These are phyloP conservation scores for Ustilago curta DNA, from an alignment of 1,284 basidiomycete species.

Conservation along the genomic window DNA sequence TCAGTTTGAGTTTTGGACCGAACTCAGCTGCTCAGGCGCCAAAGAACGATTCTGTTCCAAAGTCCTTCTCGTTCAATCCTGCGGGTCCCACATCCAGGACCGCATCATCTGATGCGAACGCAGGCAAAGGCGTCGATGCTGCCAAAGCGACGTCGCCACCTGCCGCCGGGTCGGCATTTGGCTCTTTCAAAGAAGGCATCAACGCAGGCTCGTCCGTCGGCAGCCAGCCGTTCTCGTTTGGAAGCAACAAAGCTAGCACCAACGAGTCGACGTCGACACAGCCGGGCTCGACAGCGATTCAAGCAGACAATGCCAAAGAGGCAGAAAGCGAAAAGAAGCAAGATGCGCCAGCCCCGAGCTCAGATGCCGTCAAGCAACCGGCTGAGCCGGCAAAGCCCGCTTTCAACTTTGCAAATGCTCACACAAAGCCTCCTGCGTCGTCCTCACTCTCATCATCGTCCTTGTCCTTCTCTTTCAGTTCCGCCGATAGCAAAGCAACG, in stretches of 20 bases:
- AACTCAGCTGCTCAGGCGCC: slow-evolving; percentile 21
- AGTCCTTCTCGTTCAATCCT: slow-evolving; percentile 33
- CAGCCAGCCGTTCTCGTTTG: slow-evolving; percentile 41
- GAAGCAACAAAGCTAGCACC: slow-evolving; percentile 17
- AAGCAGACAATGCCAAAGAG: slow-evolving; percentile 9
- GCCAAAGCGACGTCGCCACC: slow-evolving; percentile 29
- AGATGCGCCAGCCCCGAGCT: not conserved
- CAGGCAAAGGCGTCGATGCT: slow-evolving; percentile 4
- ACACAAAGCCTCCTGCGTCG: slow-evolving; percentile 11
- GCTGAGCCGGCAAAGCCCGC: slow-evolving; percentile 11
- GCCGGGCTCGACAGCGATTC: not conserved
- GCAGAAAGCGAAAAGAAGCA: slow-evolving; percentile 1
- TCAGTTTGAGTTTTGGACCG: slow-evolving; percentile 13
- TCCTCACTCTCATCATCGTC: slow-evolving; percentile 7
- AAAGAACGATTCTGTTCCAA: slow-evolving; percentile 18
- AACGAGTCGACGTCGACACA: not conserved
- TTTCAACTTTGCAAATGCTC: slow-evolving; percentile 32
- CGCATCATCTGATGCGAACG: not conserved
- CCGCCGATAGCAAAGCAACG: slow-evolving; percentile 4
- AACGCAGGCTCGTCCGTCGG: slow-evolving; percentile 31
- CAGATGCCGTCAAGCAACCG: not conserved
- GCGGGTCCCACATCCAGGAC: not conserved
- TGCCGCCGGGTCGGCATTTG: slow-evolving; percentile 29
- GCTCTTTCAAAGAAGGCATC: slow-evolving; percentile 36
- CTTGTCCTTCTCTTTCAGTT: slow-evolving; percentile 14